Conservation (phyloP, 2,329 filamentous ascomycete species). For the Beauveria sp. region DNA sequence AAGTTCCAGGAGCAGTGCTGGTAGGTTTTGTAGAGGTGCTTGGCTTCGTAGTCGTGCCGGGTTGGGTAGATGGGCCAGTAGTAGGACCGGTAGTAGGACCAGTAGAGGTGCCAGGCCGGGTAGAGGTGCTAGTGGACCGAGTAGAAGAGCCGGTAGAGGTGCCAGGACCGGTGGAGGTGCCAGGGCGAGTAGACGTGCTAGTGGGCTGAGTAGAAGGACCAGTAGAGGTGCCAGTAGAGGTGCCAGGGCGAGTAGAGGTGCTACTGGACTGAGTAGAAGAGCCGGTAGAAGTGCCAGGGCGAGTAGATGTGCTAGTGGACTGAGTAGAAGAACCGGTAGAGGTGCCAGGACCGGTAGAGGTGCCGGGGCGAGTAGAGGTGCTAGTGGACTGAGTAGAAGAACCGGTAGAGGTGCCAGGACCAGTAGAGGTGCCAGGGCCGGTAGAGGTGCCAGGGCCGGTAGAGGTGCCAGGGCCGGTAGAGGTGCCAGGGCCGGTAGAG, state of each 20-base stretch:
- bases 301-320: too few relatives aligned
- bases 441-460: not conserved
- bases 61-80: conserved; percentile 13
- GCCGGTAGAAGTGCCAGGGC: conserved; percentile 1
- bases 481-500: conserved; percentile 5
- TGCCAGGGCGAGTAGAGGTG: not conserved
- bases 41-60: conserved; percentile 15
- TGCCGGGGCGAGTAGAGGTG: not conserved
- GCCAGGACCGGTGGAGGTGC: not conserved
- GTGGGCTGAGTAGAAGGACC: not conserved
- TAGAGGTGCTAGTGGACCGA: not conserved
- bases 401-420: not conserved
- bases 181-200: not conserved
- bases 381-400: not conserved
- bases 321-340: too few relatives aligned
- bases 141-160: conserved; percentile 1
- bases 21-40: conserved; percentile 15
- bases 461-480: conserved; percentile 2
- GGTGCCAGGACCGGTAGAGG: not conserved
- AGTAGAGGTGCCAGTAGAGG: not conserved
- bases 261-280: not conserved
- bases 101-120: not conserved
- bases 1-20: conserved; percentile 23
- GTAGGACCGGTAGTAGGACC: conserved; percentile 4
- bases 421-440: not conserved